Evolutionary conservation across 441 rosid genomes (phyloP).

Genomic region (Cnidoscolus chayamansa): DNA sequence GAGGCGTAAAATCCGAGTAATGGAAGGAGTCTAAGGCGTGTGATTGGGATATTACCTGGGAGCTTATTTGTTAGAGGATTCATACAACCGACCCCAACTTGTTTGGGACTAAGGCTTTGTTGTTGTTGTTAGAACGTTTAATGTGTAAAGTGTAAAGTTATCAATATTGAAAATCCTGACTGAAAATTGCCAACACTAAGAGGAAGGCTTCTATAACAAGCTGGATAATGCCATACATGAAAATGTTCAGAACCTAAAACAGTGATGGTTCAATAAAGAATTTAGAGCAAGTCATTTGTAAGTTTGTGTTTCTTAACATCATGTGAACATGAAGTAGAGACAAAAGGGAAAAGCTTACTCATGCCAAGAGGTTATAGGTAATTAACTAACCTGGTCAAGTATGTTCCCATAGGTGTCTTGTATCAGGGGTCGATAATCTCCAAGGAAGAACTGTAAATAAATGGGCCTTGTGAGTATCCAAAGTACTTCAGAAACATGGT

Average conservation of each 20-base stretch:
- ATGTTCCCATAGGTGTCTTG: slow-evolving; percentile 77
- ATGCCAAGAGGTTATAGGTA: slow-evolving; percentile 21
- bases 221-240: background rate
- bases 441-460: slow-evolving; percentile 84
- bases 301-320: slow-evolving; percentile 2
- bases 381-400: slow-evolving; percentile 81
- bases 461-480: slow-evolving; percentile 19
- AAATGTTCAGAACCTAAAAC: background rate
- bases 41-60: no score
- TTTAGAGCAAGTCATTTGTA: background rate
- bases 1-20: no score
- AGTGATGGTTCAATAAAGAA: background rate
- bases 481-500: slow-evolving; percentile 4
- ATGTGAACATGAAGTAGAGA: background rate
- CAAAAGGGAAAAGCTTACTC: background rate
- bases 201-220: background rate
- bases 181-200: background rate
- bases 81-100: no score
- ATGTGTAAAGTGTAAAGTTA: background rate
- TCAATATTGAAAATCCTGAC: background rate
- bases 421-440: slow-evolving; percentile 93
- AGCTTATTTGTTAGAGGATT: no score
- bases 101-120: no score
- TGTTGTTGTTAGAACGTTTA: no score
- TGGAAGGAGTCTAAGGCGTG: no score